Percentiles rank a stretch among this genome's conserved stretches.
Conservation (phyloP, 2,329 filamentous ascomycete genomes). For the Pseudogymnoascus sp. region DNA sequence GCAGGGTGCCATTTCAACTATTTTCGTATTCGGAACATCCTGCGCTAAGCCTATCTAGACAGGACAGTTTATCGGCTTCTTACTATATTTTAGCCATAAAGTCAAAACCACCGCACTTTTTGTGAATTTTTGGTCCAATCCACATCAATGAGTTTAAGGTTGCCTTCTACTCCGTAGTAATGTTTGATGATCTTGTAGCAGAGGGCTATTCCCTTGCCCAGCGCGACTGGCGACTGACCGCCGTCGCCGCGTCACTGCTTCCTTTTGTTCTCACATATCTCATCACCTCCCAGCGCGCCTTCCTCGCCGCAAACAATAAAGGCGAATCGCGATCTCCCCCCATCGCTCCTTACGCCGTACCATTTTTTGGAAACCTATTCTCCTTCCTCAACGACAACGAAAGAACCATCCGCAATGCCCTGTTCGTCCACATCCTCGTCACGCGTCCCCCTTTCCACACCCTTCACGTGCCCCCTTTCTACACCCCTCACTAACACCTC, state of each 20-base stretch:
- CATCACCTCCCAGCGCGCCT: not conserved
- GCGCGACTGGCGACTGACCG: not conserved
- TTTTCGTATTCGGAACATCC: conserved; percentile 1
- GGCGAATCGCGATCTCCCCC: conserved; percentile 12
- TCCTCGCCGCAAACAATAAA: conserved; percentile 3
- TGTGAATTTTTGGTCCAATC: not conserved
- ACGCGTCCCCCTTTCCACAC: not conserved
- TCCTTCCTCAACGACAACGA: conserved; percentile 16
- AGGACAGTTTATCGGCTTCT: not conserved
- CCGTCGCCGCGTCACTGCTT: not conserved
- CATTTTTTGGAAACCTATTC: conserved; percentile 17
- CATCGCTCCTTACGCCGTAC: conserved; percentile 15
- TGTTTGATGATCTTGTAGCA: not conserved
- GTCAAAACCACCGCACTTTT: not conserved
- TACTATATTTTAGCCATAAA: not conserved
- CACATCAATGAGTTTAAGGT: not conserved
- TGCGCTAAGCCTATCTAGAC: not conserved
- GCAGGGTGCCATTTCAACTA: not conserved
- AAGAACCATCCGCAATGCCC: conserved; percentile 10
- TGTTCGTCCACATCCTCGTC: conserved; percentile 7
- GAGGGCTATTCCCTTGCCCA: not conserved
- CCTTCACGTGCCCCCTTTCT: not conserved
- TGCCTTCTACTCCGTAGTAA: not conserved
- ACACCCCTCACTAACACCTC: not conserved
- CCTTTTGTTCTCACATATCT: not conserved